A percentile compares a stretch with the other conserved stretches of the same genome.
Conservation (phyloP, 129 eudicot genomes). For the Gnaphalium uliginosum region DNA sequence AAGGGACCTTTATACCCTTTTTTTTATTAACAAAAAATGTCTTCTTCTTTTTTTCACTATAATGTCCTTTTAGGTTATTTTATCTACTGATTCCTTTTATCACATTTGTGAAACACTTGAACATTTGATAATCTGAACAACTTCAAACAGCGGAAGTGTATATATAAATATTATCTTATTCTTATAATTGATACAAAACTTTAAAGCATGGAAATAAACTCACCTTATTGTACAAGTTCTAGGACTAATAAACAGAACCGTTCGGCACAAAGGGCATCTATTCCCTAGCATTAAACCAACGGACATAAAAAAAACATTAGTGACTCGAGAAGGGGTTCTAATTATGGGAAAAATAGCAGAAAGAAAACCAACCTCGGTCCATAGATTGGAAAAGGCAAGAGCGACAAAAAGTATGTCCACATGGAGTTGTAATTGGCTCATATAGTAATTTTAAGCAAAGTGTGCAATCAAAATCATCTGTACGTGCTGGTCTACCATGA, state of each 20-base stretch:
- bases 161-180: background rate
- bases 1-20: too few relatives aligned
- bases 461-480: constrained; percentile 92
- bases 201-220: constrained; percentile 23
- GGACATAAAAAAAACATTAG: constrained; percentile 20
- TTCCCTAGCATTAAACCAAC: constrained; percentile 59
- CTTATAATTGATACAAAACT: background rate
- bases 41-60: too few relatives aligned
- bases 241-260: constrained; percentile 81
- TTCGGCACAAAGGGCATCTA: constrained; percentile 94
- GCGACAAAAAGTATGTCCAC: constrained; percentile 97
- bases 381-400: constrained; percentile 93
- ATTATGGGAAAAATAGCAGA: background rate
- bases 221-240: constrained; percentile 90
- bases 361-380: constrained; percentile 73
- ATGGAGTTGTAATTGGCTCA: constrained; percentile 95
- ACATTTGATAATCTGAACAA: background rate
- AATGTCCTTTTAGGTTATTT: too few relatives aligned
- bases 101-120: too few relatives aligned
- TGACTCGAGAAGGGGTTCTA: background rate
- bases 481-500: constrained; percentile 55
- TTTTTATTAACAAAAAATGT: too few relatives aligned
- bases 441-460: constrained; percentile 82
- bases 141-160: background rate
- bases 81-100: too few relatives aligned